Percentiles rank a stretch among this genome's conserved stretches.
These are phyloP conservation scores for Byssoonygena ceratinophila DNA, from an alignment of 2,329 filamentous ascomycete species.

Conservation along the genomic window DNA sequence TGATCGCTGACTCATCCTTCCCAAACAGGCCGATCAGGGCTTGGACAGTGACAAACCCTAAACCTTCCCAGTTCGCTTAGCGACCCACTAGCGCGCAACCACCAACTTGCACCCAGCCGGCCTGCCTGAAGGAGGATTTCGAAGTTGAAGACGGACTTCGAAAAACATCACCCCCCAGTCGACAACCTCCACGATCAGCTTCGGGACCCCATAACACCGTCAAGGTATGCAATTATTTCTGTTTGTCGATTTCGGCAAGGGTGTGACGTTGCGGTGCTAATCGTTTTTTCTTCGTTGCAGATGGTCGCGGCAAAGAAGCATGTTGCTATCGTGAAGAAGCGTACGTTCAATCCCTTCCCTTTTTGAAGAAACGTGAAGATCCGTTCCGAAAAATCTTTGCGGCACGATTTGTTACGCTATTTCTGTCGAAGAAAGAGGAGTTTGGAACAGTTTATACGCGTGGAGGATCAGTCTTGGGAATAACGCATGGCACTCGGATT, in stretches of 20 bases:
- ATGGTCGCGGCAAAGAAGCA: constrained; percentile 99
- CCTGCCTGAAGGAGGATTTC: constrained; percentile 5
- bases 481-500: too few relatives aligned
- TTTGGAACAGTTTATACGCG: background rate
- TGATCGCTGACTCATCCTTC: constrained; percentile 1
- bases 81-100: constrained; percentile 13
- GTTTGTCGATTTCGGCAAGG: background rate
- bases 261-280: constrained; percentile 1
- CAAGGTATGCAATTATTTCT: constrained; percentile 35
- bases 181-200: constrained; percentile 31
- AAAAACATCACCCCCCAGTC: constrained; percentile 27
- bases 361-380: background rate
- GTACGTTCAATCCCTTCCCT: constrained; percentile 51
- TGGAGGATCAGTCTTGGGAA: too few relatives aligned
- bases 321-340: constrained; percentile 99
- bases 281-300: constrained; percentile 38
- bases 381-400: background rate
- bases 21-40: constrained; percentile 7
- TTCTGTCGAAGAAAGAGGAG: background rate
- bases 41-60: constrained; percentile 13
- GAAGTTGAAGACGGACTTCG: constrained; percentile 19
- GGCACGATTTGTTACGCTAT: background rate
- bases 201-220: constrained; percentile 34
- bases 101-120: background rate
- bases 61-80: constrained; percentile 13